Conservation (phyloP, 331 rosid species). For the Malus hybrid region DNA sequence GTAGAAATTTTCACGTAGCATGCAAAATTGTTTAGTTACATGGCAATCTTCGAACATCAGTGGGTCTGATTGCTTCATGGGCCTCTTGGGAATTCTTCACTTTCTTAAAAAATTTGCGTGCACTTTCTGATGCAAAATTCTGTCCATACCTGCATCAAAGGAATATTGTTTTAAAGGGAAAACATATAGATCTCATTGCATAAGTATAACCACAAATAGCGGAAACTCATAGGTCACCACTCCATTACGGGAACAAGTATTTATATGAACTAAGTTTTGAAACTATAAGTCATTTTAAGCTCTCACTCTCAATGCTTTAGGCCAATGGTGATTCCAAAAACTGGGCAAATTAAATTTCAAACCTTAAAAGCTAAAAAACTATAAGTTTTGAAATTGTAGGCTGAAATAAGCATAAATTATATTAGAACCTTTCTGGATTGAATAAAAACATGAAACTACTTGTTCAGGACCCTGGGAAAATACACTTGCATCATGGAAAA, state of each 20-base stretch:
- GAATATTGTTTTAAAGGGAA: constrained; percentile 13
- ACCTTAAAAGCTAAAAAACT: neutral
- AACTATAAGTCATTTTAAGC: neutral
- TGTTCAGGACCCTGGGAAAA: no score
- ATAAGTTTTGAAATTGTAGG: neutral
- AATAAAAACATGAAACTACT: no score
- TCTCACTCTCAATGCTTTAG: neutral
- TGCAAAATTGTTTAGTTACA: constrained; percentile 38
- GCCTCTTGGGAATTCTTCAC: constrained; percentile 99
- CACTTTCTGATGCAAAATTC: constrained; percentile 48
- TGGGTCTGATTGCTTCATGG: constrained; percentile 97
- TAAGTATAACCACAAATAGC: neutral
- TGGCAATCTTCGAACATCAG: constrained; percentile 74
- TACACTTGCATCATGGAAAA: no score
- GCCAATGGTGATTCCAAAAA: neutral
- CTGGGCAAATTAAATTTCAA: neutral
- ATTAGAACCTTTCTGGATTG: no score
- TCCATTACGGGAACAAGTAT: neutral
- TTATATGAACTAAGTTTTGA: neutral
- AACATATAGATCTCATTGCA: neutral
- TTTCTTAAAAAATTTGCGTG: constrained; percentile 75
- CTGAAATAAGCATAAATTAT: neutral
- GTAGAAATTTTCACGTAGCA: constrained; percentile 1
- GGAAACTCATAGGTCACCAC: neutral
- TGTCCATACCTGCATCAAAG: constrained; percentile 72